A percentile compares a stretch with the other conserved stretches of the same genome.
phyloP scores from a whole-genome alignment of 768 basidiomycete species.

The Pleurotus salmoneostramineus region DNA sequence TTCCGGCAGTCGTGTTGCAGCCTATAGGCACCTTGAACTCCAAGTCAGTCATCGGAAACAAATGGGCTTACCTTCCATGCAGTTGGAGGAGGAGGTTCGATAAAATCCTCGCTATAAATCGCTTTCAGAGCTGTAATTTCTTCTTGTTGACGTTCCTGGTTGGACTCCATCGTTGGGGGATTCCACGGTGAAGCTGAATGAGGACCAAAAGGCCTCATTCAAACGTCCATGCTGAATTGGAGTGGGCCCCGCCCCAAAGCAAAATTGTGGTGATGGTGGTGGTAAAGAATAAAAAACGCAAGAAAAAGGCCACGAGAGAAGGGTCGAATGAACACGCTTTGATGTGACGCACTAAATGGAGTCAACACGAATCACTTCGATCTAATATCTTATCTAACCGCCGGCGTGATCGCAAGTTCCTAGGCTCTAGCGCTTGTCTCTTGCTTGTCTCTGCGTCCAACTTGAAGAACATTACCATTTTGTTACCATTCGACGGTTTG shows the following conservation, averaged over 20 bases:
- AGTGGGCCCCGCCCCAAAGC: conserved; percentile 13
- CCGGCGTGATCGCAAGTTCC: neutral
- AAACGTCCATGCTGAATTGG: conserved; percentile 12
- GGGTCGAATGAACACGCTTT: conserved; percentile 6
- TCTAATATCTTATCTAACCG: neutral
- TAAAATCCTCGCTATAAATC: conserved; percentile 78
- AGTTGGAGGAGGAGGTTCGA: conserved; percentile 68
- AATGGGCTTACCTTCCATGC: conserved; percentile 67
- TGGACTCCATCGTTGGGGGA: conserved; percentile 57
- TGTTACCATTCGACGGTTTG: no score
- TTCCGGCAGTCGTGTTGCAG: conserved; percentile 65
- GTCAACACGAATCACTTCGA: neutral
- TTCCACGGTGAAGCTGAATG: conserved; percentile 9
- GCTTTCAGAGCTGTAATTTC: conserved; percentile 80
- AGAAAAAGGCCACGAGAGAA: neutral
- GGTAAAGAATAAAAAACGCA: neutral
- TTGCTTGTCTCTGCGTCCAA: no score
- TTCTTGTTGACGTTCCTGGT: conserved; percentile 57
- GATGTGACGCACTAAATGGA: conserved; percentile 3
- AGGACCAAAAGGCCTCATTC: conserved; percentile 16
- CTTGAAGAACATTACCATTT: no score
- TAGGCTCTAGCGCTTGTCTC: no score
- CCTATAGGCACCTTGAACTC: conserved; percentile 33
- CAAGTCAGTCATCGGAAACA: neutral
- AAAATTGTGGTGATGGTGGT: neutral